Base-by-base conservation (phyloP, 495 filamentous ascomycete genomes). In the Lepidopterella palustris region DNA sequence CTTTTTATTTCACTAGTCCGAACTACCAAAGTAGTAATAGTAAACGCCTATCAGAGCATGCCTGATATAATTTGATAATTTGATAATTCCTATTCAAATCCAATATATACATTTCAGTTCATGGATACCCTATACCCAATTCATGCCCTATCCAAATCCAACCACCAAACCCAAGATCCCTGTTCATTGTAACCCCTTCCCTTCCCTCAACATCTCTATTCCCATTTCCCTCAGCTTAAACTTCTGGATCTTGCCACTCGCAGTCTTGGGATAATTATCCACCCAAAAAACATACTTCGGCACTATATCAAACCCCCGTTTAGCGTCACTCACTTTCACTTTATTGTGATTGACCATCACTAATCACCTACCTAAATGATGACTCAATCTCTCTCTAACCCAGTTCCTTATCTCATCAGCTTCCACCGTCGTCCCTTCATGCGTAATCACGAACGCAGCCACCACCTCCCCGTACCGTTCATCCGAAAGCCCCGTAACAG, bases 221-320 rank as follows among this genome's bases (percentile, higher is more conserved):
- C 85, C 87, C 64, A 76, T 71, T 35, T 90, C 86, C 70, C 80
- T 82, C 66, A 98, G 74, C 71, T 88, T 95, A 73, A 88, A 97
- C 73, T 96, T 97, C 76, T 96, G 90, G 42, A 98, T 93, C 79
- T 98, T 98, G 28, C 93, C 93, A 70, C 90, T 96, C 20, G 90
- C 88, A 21, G 93, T 98, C 78, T 96, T 97, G 6, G 93, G 93
- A 66, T 88, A 93, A 8, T 82, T 78, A 0, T 84, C 80, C 1
- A 88, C 76, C 78, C 88, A 95, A 72, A 95, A 97, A 29, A 97
- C 84, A 71, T 95, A 82, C 71, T 92, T 95, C 0, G 93, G 93
- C 53, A 89, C 90, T 80, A 45, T 23, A 23, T 1, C 20, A 48
- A 21, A 20, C 13, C 25, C 3, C 15, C 6, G 35, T 32, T 20